phyloP scores from a whole-genome alignment of 2,329 filamentous ascomycete species.

The Hypocreales sp. region DNA sequence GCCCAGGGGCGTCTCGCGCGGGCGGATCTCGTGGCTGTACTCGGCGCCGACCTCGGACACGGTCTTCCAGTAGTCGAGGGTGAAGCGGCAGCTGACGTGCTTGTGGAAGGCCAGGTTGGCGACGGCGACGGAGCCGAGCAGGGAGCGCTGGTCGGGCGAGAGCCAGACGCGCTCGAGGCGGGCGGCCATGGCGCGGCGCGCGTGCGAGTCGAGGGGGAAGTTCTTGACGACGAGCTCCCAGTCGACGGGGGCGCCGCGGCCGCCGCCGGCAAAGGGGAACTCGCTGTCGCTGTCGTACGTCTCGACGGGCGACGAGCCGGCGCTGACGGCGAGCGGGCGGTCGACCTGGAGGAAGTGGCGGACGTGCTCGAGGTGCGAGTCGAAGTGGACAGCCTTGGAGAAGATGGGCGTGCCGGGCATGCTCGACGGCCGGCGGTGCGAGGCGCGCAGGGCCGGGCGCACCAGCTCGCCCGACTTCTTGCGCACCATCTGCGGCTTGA shows the following conservation, averaged over 20 bases:
- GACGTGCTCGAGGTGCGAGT: slow-evolving; percentile 90
- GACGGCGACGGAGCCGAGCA: slow-evolving; percentile 73
- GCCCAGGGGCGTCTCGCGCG: slow-evolving; percentile 46
- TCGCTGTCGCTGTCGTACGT: slow-evolving; percentile 75
- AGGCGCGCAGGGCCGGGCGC: slow-evolving; percentile 72
- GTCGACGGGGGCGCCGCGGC: slow-evolving; percentile 44
- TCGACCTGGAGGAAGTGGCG: slow-evolving; percentile 92
- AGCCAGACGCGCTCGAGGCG: slow-evolving; percentile 76
- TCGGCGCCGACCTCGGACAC: slow-evolving; percentile 90
- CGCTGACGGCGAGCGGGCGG: slow-evolving; percentile 87
- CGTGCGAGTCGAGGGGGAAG: slow-evolving; percentile 45
- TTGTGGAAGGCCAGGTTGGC: slow-evolving; percentile 87
- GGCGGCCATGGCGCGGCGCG: slow-evolving; percentile 51
- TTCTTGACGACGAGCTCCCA: slow-evolving; percentile 82
- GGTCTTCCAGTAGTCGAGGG: slow-evolving; percentile 96
- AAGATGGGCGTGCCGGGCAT: slow-evolving; percentile 97
- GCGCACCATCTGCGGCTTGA: slow-evolving; percentile 82
- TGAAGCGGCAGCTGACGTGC: slow-evolving; percentile 80
- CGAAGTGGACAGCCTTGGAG: slow-evolving; percentile 95
- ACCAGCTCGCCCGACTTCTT: slow-evolving; percentile 98
- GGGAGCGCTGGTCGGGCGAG: slow-evolving; percentile 71
- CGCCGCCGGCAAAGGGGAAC: slow-evolving; percentile 58
- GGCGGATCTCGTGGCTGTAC: slow-evolving; percentile 63
- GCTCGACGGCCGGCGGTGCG: slow-evolving; percentile 74
- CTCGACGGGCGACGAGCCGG: slow-evolving; percentile 81